Conservation (phyloP, 495 filamentous ascomycete genomes). For the Platismatia glauca region DNA sequence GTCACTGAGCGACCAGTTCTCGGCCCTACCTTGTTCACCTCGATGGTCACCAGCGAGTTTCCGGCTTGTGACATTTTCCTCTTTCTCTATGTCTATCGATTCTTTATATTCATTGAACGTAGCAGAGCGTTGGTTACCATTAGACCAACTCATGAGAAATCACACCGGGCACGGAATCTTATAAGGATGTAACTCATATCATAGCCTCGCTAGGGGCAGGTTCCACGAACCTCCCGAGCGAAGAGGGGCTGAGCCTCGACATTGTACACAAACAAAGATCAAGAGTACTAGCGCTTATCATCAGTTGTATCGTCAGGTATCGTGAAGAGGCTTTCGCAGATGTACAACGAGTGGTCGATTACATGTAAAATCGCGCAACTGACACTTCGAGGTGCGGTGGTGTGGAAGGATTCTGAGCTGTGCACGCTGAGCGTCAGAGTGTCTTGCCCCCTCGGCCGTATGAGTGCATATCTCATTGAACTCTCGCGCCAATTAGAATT, state of each 20-base stretch:
- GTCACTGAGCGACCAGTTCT: neutral
- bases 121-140: neutral
- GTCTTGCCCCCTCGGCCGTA: neutral
- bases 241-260: neutral
- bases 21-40: slow-evolving; percentile 2
- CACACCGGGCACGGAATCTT: neutral
- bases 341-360: neutral
- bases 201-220: neutral
- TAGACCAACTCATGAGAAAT: neutral
- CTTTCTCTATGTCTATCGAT: no score
- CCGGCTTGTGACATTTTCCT: neutral
- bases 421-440: neutral
- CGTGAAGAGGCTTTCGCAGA: neutral
- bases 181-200: neutral
- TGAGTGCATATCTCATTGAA: neutral
- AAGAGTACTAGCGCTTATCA: neutral
- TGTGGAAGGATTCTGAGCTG: neutral
- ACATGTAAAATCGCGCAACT: neutral
- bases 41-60: slow-evolving; percentile 5
- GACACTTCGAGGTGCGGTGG: neutral
- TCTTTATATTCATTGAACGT: neutral
- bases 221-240: neutral
- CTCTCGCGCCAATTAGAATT: neutral
- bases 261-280: neutral
- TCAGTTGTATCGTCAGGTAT: neutral